Base-by-base conservation (phyloP, 2,329 filamentous ascomycete species). In the Thermomyces lanuginosus region DNA sequence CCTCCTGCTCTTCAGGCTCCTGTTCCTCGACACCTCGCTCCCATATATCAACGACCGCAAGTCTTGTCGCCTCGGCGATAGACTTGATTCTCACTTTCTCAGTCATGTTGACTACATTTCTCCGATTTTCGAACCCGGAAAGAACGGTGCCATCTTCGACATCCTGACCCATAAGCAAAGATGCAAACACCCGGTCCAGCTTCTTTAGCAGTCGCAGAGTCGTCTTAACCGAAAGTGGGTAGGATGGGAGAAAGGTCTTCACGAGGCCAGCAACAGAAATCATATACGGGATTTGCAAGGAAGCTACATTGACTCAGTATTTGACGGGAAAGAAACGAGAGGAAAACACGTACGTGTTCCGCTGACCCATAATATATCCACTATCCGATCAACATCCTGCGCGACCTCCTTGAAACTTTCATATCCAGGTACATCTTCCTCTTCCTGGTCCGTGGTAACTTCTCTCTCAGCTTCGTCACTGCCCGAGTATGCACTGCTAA, bases 81-180 rank as follows among this genome's bases (percentile, higher is more conserved):
- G 79, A 80, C 44, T 79, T 76, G 36, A 84, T 76, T 21, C 86
- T 69, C 5, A 95, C 82, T 63, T 89, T 92, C 48, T 93, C 82
- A 10, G 73, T 82, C 60, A 80, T 75, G 1, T 80, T 76, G 6
- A 55, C 55, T 1, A 48, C 38, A 32, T 61, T 53, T 4, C 63
- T 56, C 1, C 66, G 66, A 5, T 58, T 62, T 36, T 72, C 68
- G 35, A 84, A 82, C 0, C 82, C 81, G 0, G 80, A 73, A 1
- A 92, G 57, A 0, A 58, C 42, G 20, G 74, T 68, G 0, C 67
- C 65, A 0, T 74, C 74, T 8, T 73, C 66, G 3, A 72, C 53
- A 42, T 92, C 72, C 31, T 65, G 55, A 3, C 78, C 77, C 13
- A 62, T 56, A 1, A 92, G 46, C 6, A 93, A 58, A 31, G 76